Conservation (phyloP, 805 yeast species). For the Blastobotrys robertii region DNA sequence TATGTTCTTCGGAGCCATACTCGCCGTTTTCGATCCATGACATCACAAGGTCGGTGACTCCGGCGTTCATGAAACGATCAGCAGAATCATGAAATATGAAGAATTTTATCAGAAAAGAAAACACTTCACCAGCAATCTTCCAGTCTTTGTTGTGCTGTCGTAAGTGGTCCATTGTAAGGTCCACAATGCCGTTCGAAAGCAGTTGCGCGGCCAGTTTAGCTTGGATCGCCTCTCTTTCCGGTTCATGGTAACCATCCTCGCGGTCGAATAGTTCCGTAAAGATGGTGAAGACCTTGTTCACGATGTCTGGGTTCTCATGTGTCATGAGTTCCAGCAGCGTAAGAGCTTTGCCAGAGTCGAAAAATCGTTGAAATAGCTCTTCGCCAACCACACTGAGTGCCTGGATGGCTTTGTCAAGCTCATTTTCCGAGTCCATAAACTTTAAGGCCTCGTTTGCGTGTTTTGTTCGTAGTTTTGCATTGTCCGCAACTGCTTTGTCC, state of each 20-base stretch:
- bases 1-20: too few relatives aligned
- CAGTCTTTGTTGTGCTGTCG: too few relatives aligned
- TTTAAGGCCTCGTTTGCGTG: constrained; percentile 17
- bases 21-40: too few relatives aligned
- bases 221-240: too few relatives aligned
- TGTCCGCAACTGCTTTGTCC: constrained; percentile 18
- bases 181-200: too few relatives aligned
- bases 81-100: too few relatives aligned
- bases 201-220: too few relatives aligned
- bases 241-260: neutral
- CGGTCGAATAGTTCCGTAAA: constrained; percentile 10
- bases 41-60: too few relatives aligned
- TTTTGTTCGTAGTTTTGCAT: constrained; percentile 12
- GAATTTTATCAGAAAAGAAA: too few relatives aligned
- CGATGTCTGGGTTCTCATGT: constrained; percentile 17
- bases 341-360: constrained; percentile 7
- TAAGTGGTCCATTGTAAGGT: too few relatives aligned
- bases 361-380: constrained; percentile 3
- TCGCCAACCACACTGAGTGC: constrained; percentile 11
- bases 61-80: too few relatives aligned
- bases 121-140: too few relatives aligned
- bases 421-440: constrained; percentile 18
- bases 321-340: constrained; percentile 9
- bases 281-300: constrained; percentile 5
- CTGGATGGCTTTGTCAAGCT: constrained; percentile 12